A percentile compares a stretch with the other conserved stretches of the same genome.
These are phyloP conservation scores for Xylaria curta DNA, from an alignment of 495 filamentous ascomycete genomes.

Conservation along the genomic window DNA sequence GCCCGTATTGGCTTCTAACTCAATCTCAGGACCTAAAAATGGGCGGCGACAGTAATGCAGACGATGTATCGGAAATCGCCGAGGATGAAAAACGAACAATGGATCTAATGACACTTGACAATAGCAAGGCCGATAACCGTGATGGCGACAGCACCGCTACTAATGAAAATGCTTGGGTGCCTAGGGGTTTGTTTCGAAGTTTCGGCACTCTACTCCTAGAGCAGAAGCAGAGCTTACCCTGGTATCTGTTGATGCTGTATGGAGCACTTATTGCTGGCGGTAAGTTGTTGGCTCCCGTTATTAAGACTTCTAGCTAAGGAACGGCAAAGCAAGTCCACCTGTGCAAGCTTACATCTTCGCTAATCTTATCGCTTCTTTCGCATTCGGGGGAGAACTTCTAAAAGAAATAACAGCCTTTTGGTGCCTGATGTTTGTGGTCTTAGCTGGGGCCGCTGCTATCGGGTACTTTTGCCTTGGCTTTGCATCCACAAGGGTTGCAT, in stretches of 20 bases:
- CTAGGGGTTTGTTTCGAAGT: slow-evolving; percentile 50
- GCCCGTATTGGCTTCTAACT: slow-evolving; percentile 60
- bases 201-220: slow-evolving; percentile 55
- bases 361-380: slow-evolving; percentile 54
- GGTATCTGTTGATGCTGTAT: slow-evolving; percentile 54
- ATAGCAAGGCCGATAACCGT: slow-evolving; percentile 28
- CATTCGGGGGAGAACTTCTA: slow-evolving; percentile 50
- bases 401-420: slow-evolving; percentile 59
- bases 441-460: slow-evolving; percentile 57
- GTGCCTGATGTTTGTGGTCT: slow-evolving; percentile 69
- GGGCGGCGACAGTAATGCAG: slow-evolving; percentile 26
- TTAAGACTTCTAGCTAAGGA: slow-evolving; percentile 24
- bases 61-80: slow-evolving; percentile 35
- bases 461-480: slow-evolving; percentile 62
- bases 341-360: slow-evolving; percentile 60
- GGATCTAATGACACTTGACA: slow-evolving; percentile 42
- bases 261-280: slow-evolving; percentile 59
- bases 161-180: slow-evolving; percentile 33
- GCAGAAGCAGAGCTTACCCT: slow-evolving; percentile 53
- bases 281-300: slow-evolving; percentile 34
- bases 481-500: slow-evolving; percentile 57
- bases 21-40: slow-evolving; percentile 56
- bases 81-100: slow-evolving; percentile 51
- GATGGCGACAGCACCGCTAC: slow-evolving; percentile 34
- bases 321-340: slow-evolving; percentile 47